phyloP scores from a whole-genome alignment of 2,329 filamentous ascomycete species.

The Colletotrichum sidae region DNA sequence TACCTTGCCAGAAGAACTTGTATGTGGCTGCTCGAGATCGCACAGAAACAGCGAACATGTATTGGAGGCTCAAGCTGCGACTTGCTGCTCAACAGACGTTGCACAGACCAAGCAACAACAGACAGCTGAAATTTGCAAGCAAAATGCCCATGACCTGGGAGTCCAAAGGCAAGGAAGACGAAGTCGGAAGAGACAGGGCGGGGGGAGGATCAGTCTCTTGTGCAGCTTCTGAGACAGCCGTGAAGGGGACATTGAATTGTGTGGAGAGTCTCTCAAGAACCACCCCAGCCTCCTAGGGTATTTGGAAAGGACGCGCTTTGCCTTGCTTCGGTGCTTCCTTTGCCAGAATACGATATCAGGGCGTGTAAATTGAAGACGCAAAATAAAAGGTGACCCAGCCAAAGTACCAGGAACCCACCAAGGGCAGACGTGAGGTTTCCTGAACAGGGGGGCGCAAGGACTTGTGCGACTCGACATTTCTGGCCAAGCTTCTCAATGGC shows the following conservation, averaged over 20 bases:
- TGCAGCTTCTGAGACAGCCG: conserved; percentile 58
- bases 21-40: conserved; percentile 45
- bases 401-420: conserved; percentile 22
- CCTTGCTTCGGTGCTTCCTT: conserved; percentile 22
- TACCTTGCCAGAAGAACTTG: conserved; percentile 42
- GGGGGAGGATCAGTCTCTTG: conserved; percentile 44
- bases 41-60: conserved; percentile 44
- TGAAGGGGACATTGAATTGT: conserved; percentile 50
- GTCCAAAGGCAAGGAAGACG: conserved; percentile 39
- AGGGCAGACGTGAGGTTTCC: conserved; percentile 20
- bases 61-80: conserved; percentile 38
- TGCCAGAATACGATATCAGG: conserved; percentile 26
- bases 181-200: conserved; percentile 39
- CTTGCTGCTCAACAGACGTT: conserved; percentile 28
- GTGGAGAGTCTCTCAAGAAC: conserved; percentile 46
- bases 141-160: conserved; percentile 24
- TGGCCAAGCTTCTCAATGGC: conserved; percentile 33
- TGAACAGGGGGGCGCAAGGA: conserved; percentile 19
- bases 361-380: conserved; percentile 25
- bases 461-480: conserved; percentile 29
- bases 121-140: conserved; percentile 22
- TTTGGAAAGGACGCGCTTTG: conserved; percentile 36
- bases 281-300: conserved; percentile 40
- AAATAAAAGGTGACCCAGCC: conserved; percentile 34
- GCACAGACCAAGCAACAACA: conserved; percentile 36